Evolutionary conservation across 371 early-diverging fungal species (phyloP).

Genomic region (Coemansia sp.): DNA sequence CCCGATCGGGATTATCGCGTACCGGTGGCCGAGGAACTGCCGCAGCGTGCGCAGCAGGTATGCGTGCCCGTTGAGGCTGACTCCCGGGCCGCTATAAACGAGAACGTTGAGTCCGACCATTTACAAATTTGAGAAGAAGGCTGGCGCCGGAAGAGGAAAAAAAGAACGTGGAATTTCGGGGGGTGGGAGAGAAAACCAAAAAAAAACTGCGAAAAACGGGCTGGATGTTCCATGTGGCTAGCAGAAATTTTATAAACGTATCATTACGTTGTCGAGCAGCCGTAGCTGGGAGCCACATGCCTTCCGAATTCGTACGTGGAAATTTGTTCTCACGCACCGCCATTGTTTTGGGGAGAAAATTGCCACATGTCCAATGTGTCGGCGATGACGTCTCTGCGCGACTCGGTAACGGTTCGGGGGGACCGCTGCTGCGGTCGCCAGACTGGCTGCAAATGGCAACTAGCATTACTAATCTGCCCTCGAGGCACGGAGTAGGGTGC

Average conservation of each 20-base stretch:
- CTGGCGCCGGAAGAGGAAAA: not conserved
- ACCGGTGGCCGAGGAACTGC: conserved; percentile 68
- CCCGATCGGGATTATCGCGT: conserved; percentile 84
- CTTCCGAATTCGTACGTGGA: no score
- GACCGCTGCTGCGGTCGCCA: no score
- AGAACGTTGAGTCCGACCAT: conserved; percentile 71
- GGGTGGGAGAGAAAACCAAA: not conserved
- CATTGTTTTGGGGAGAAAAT: not conserved
- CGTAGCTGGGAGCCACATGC: no score
- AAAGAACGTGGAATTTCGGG: not conserved
- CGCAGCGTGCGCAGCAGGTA: conserved; percentile 68
- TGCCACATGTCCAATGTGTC: not conserved
- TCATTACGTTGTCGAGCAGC: no score
- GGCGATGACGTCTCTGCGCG: not conserved
- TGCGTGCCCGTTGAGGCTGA: conserved; percentile 64
- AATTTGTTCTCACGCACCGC: no score
- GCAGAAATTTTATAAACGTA: no score
- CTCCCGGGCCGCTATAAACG: conserved; percentile 80
- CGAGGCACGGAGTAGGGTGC: no score
- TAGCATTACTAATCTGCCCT: no score
- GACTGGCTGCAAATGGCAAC: no score
- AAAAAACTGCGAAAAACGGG: no score
- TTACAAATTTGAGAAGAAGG: not conserved
- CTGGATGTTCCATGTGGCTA: no score
- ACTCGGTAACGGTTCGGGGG: no score